phyloP scores from a whole-genome alignment of 192 early-diverging fungal genomes.

The Entomortierella lignicola region DNA sequence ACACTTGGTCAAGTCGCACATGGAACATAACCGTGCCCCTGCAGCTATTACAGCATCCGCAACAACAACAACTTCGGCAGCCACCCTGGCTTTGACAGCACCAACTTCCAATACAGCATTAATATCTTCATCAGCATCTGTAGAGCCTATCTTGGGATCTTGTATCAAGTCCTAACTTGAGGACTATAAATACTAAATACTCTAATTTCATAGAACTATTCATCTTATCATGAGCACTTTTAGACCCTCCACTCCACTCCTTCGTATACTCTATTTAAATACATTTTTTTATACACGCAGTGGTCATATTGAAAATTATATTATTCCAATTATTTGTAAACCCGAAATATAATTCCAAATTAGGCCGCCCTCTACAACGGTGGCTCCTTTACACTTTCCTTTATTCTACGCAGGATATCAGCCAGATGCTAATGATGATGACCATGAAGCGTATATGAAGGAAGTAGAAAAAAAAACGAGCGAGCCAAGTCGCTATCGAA shows the following conservation, averaged over 20 bases:
- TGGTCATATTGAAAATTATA: too few relatives aligned
- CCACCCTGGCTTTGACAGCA: slow-evolving; percentile 4
- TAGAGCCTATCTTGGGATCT: slow-evolving; percentile 43
- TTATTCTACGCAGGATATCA: neutral
- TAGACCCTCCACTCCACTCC: slow-evolving; percentile 7
- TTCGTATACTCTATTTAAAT: neutral
- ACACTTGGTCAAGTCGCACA: slow-evolving; percentile 89
- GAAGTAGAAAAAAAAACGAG: too few relatives aligned
- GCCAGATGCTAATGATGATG: slow-evolving; percentile 2
- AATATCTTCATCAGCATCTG: slow-evolving; percentile 24
- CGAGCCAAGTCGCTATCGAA: slow-evolving; percentile 32
- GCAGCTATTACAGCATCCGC: slow-evolving; percentile 19
- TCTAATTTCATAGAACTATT: neutral
- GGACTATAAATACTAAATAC: neutral
- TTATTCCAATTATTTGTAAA: too few relatives aligned
- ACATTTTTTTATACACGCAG: slow-evolving; percentile 5
- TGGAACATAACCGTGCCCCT: slow-evolving; percentile 84
- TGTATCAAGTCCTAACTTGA: slow-evolving; percentile 57
- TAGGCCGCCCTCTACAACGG: slow-evolving; percentile 3
- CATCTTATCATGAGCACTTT: neutral
- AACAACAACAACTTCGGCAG: slow-evolving; percentile 13
- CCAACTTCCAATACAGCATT: slow-evolving; percentile 13
- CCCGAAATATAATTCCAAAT: slow-evolving; percentile 23
- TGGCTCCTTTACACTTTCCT: neutral
- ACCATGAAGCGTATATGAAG: neutral